These are phyloP conservation scores for Verticillium tricorpus DNA, from an alignment of 2,329 filamentous ascomycete genomes.

Conservation along the genomic window DNA sequence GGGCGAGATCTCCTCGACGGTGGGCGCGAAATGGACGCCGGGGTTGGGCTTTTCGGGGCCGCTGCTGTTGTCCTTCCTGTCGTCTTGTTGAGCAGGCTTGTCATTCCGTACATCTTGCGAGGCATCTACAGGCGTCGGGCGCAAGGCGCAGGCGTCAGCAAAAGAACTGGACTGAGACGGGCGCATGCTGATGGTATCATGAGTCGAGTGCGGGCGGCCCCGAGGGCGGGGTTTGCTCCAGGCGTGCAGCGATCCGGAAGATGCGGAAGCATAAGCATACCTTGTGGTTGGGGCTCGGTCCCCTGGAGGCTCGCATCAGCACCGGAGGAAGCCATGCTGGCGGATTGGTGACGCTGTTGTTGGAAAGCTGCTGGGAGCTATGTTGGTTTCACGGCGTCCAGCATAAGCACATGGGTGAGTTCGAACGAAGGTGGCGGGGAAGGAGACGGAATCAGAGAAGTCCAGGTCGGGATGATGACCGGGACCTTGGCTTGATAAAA, in stretches of 20 bases:
- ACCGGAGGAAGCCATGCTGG: background rate
- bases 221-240: background rate
- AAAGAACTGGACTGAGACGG: background rate
- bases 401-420: background rate
- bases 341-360: background rate
- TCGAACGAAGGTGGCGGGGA: background rate
- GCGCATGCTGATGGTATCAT: background rate
- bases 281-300: background rate
- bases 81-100: background rate
- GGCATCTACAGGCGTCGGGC: slow-evolving; percentile 11
- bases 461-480: background rate
- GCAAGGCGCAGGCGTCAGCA: slow-evolving; percentile 10
- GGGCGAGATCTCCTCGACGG: slow-evolving; percentile 61
- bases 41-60: slow-evolving; percentile 20
- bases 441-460: background rate
- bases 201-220: slow-evolving; percentile 2
- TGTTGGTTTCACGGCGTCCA: background rate
- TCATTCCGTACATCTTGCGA: background rate
- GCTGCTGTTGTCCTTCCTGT: background rate
- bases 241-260: background rate
- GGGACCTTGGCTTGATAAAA: slow-evolving; percentile 3
- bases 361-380: background rate
- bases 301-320: background rate
- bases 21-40: slow-evolving; percentile 67
- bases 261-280: slow-evolving; percentile 1